Conservation (phyloP, 1,139 yeast genomes). For the Taphrina wiesneri region DNA sequence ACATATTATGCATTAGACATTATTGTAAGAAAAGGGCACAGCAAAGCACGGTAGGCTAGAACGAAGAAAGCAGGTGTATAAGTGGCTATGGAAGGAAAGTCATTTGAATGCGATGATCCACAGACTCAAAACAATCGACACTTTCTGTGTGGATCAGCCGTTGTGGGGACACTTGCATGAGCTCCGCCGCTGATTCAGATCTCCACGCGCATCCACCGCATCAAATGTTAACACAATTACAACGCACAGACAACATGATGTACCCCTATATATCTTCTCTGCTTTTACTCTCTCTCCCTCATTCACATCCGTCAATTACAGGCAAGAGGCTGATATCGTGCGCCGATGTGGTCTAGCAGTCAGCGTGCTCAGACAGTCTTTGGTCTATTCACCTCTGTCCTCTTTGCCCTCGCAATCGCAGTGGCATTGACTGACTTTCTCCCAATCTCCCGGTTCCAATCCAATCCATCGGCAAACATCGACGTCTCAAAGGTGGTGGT, state of each 20-base stretch:
- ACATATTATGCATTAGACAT: neutral
- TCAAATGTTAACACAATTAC: neutral
- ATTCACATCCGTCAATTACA: too few species aligned
- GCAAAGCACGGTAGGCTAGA: too few species aligned
- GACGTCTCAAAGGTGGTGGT: conserved; percentile 41
- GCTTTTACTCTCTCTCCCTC: neutral
- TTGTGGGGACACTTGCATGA: neutral
- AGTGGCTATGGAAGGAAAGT: neutral
- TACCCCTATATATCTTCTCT: neutral
- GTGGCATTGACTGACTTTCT: conserved; percentile 22
- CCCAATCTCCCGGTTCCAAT: neutral
- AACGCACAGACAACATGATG: neutral
- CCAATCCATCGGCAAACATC: conserved; percentile 10
- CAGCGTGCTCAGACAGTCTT: conserved; percentile 24
- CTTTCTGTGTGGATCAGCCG: neutral
- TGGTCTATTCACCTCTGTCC: conserved; percentile 32
- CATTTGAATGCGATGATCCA: neutral
- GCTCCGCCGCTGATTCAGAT: neutral
- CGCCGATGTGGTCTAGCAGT: conserved; percentile 23
- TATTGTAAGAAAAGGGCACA: too few species aligned
- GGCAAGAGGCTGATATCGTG: too few species aligned
- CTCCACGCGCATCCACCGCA: neutral
- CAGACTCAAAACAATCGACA: neutral
- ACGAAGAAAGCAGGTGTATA: neutral
- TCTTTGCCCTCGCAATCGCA: conserved; percentile 14